Evolutionary conservation across 768 basidiomycete species (phyloP), one percentile per base, ranked within the genome.

Genomic region (Podaxis pistillaris): DNA sequence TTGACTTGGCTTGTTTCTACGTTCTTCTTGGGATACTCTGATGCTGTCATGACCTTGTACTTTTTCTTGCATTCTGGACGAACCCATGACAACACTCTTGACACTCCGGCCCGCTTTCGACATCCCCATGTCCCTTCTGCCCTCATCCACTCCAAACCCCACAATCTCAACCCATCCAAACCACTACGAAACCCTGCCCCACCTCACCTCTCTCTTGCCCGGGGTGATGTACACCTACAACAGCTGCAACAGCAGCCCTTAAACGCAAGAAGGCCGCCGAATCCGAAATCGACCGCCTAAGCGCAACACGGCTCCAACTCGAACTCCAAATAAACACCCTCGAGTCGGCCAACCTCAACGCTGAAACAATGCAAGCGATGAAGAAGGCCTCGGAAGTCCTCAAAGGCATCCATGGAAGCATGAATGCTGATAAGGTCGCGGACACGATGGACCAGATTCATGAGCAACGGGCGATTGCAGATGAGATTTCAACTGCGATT

Each of bases 251-350:
- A 40, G 86, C 88, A 64, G 96, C 97, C 12, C 80, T 99, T 63
- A 89, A 92, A 68, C 87, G 95, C 76, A 98, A 97, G 89, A 97
- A 97, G 76, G 83, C 87, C 65, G 86, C 83, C 70, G 96, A 98
- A 76, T 71, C 79, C 50, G 94, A 98, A 74, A 79, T 98, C 63
- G 94, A 97, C 66, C 83, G 89, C 68, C 78, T 98, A 66, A 84
- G 87, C 52, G 93, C 92, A 12, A 91, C 90, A 58, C 86, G 93
- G 66, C 74, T 98, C 72, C 96, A 97, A 69, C 83, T 99, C 33
- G 96, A 98, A 78, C 89, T 92, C 74, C 96, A 98, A 79, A 90
- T 98, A 63, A 96, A 96, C 77, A 96, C 96, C 19, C 84, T 98
- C 50, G 97, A 98, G 75, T 93, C 92, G 15, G 97, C 97, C 49